A percentile compares a stretch with the other conserved stretches of the same genome.
Evolutionary conservation across 768 basidiomycete species (phyloP).

Genomic region (Mycena leptocephala): DNA sequence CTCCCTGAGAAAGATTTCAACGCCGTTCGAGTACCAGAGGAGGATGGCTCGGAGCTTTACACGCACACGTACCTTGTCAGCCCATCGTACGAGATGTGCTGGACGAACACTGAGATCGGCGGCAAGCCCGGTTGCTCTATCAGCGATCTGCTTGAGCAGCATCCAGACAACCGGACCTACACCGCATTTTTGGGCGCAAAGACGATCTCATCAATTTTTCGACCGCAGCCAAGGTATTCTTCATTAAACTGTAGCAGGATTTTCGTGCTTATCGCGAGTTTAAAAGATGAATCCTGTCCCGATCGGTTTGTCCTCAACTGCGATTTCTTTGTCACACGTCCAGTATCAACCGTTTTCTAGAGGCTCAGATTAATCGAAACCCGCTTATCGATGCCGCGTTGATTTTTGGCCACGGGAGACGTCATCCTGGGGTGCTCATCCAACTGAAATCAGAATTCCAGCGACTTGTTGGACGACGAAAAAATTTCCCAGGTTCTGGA

Average conservation of each 20-base stretch:
- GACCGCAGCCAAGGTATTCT: slow-evolving; percentile 7
- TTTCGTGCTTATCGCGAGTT: no score
- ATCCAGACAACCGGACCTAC: slow-evolving; percentile 19
- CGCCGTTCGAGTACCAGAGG: slow-evolving; percentile 2
- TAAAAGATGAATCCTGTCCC: slow-evolving; percentile 26
- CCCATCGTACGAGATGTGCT: not conserved
- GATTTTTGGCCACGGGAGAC: slow-evolving; percentile 1
- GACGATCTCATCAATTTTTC: slow-evolving; percentile 20
- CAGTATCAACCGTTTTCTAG: not conserved
- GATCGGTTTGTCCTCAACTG: not conserved
- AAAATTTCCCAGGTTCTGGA: not conserved
- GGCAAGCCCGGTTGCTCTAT: slow-evolving; percentile 2
- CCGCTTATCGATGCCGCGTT: slow-evolving; percentile 7
- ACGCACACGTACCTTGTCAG: slow-evolving; percentile 20
- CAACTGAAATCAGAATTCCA: slow-evolving; percentile 17
- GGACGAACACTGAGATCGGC: slow-evolving; percentile 12
- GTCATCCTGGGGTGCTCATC: slow-evolving; percentile 13
- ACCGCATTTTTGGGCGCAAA: slow-evolving; percentile 25
- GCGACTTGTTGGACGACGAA: not conserved
- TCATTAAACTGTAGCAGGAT: no score
- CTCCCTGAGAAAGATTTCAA: not conserved
- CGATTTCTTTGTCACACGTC: not conserved
- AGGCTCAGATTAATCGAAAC: slow-evolving; percentile 19
- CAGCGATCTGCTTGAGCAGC: slow-evolving; percentile 27
- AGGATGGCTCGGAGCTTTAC: slow-evolving; percentile 15